Base-by-base conservation (phyloP, 2,329 filamentous ascomycete species). In the Thelonectria rubi region DNA sequence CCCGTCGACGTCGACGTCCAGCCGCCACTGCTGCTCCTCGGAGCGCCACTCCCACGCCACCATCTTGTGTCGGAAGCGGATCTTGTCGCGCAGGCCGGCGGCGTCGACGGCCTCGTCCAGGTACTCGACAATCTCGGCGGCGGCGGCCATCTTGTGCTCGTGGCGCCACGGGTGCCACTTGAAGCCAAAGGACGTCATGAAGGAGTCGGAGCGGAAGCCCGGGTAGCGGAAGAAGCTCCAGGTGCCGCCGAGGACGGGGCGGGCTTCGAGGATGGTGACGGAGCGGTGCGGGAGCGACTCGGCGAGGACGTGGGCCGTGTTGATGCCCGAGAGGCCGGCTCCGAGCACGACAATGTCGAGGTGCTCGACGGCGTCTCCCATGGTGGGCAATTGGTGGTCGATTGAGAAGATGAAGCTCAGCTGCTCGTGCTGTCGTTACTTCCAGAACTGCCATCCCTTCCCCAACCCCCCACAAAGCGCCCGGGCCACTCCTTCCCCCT, bases 151-250 rank as follows among this genome's bases (percentile, higher is more conserved):
- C 54, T 80, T 78, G 42, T 72, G 65, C 12, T 78, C 73, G 43
- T 86, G 80, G 9, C 78, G 80, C 91, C 91, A 94, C 3, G 89
- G 89, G 55, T 89, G 82, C 87, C 91, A 95, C 1, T 84, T 74
- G 64, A 94, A 90, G 47, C 87, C 86, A 60, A 89, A 90, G 0
- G 85, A 80, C 56, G 81, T 82, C 66, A 90, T 81, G 68, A 84
- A 81, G 1, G 86, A 89, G 72, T 91, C 88, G 42, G 86, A 89
- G 39, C 88, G 86, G 60, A 93, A 86, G 39, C 91, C 89, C 0
- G 91, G 91, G 71, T 93, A 94, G 46, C 84, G 86, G 81, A 92
- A 94, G 57, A 93, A 84, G 68, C 86, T 86, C 91, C 91, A 94
- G 14, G 91, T 94, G 26, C 91, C 91, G 12, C 91, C 91, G 9